Base-by-base conservation (phyloP, 177 flowering plant species). In the Vitis hybrid region DNA sequence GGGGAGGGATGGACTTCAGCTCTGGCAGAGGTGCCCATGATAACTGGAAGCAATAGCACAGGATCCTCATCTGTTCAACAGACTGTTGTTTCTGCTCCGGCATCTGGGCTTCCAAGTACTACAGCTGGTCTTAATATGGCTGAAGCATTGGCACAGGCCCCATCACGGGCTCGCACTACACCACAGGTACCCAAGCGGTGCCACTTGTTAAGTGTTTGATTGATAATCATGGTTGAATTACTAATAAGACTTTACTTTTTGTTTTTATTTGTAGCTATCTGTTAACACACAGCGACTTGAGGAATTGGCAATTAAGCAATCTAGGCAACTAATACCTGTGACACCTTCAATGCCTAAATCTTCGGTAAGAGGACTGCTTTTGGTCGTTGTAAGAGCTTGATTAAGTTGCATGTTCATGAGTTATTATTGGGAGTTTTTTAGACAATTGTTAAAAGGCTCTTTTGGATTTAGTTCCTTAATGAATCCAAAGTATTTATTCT, bases 1-100 rank as follows among this genome's bases (percentile, higher is more conserved):
- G 85, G 91, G 2, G 94, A 91, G 66, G 87, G 91, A 30, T 91
- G 97, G 97, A 89, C 89, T n/a, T 94, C 97, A 1, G 94, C 89
- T 67, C 76, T 94, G 72, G 97, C 88, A 18, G 94, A 91, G 79
- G 92, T 90, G 62, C 97, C 97, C 40, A 66, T 57, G 17, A 65
- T 78, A 15, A 70, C 73, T 74, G 85, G 87, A 62, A 83, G 70
- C 70, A 86, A 75, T 74, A 72, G 75, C 62, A 54, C 55, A 3
- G 73, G 75, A 6, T 60, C 77, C 18, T 67, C 78, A 52, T 68
- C 87, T 69, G 65, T 62, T 69, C 89, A 79, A 49, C 89, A 78
- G 73, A 62, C 80, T 70, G 73, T 60, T 70, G 54, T 78, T 64
- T 70, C 77, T 12, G 67, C 65, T 56, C 64, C 79, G 1, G 61